Conservation (phyloP, 495 filamentous ascomycete species). For the Xylaria intraflava region DNA sequence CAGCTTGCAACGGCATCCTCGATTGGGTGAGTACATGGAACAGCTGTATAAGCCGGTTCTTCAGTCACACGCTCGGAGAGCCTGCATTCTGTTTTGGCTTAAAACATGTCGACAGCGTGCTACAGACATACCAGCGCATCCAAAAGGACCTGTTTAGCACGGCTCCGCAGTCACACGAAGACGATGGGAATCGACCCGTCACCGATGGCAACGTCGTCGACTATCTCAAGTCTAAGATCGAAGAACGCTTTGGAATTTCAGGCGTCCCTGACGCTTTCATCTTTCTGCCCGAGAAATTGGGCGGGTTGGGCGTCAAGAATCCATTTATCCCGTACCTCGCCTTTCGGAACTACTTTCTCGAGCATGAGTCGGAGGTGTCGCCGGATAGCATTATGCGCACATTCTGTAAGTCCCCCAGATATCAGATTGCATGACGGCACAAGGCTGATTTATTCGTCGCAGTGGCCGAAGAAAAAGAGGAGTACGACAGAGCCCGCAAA, state of each 20-base stretch:
- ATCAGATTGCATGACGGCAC: background rate
- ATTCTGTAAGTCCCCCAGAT: conserved; percentile 31
- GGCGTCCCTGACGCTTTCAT: conserved; percentile 59
- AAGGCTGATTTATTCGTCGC: conserved; percentile 29
- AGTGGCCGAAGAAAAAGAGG: conserved; percentile 32
- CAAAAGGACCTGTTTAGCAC: conserved; percentile 42
- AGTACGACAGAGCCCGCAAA: conserved; percentile 31
- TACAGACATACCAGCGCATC: conserved; percentile 53
- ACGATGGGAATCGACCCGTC: background rate
- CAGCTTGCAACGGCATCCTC: conserved; percentile 48
- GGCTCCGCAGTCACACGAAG: background rate
- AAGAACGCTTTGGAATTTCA: conserved; percentile 45
- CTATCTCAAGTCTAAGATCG: conserved; percentile 45
- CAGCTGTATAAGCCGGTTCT: conserved; percentile 57
- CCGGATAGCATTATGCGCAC: conserved; percentile 18
- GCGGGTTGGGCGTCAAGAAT: conserved; percentile 50
- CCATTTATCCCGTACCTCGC: conserved; percentile 39
- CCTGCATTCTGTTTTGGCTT: conserved; percentile 59
- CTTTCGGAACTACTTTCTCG: conserved; percentile 17
- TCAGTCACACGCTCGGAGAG: conserved; percentile 60
- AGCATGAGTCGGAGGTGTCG: background rate
- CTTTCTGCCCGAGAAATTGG: conserved; percentile 48
- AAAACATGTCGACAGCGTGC: conserved; percentile 55
- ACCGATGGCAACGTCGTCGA: conserved; percentile 41
- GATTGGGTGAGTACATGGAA: conserved; percentile 64